Evolutionary conservation across 208 protist genomes (phyloP).

Genomic region (Porcisia hertigi): DNA sequence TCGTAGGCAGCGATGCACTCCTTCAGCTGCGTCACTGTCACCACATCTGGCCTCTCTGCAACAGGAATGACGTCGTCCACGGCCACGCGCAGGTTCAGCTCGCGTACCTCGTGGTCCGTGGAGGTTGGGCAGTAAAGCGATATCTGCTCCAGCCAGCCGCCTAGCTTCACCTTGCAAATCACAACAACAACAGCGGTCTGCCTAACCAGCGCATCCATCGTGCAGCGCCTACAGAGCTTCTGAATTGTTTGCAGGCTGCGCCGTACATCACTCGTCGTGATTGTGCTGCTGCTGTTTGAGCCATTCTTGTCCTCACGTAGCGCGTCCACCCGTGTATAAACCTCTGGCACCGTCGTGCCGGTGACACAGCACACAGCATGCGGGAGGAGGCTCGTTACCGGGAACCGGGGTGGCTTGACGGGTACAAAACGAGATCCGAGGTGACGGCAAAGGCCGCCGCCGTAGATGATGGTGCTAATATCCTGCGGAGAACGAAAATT

Average conservation of each 20-base stretch:
- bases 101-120: slow-evolving; percentile 32
- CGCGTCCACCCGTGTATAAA: slow-evolving; percentile 56
- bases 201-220: slow-evolving; percentile 60
- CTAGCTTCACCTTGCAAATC: slow-evolving; percentile 55
- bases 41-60: slow-evolving; percentile 52
- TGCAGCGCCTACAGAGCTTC: slow-evolving; percentile 38
- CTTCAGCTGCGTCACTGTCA: slow-evolving; percentile 83
- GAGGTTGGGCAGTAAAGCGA: slow-evolving; percentile 75
- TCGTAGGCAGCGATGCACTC: slow-evolving; percentile 68
- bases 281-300: slow-evolving; percentile 4
- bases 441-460: slow-evolving; percentile 81
- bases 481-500: slow-evolving; percentile 90
- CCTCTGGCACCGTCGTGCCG: slow-evolving; percentile 57
- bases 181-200: slow-evolving; percentile 84
- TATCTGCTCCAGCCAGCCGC: slow-evolving; percentile 77
- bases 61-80: slow-evolving; percentile 86
- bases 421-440: slow-evolving; percentile 74
- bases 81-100: slow-evolving; percentile 75
- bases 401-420: slow-evolving; percentile 48
- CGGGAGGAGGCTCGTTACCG: slow-evolving; percentile 75
- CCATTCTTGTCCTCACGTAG: slow-evolving; percentile 33
- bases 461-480: slow-evolving; percentile 91
- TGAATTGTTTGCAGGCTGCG: slow-evolving; percentile 46
- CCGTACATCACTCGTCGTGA: slow-evolving; percentile 37
- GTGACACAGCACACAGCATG: slow-evolving; percentile 78